These are phyloP conservation scores for Rehmannia glutinosa DNA, from an alignment of 257 asterid species.

Conservation along the genomic window DNA sequence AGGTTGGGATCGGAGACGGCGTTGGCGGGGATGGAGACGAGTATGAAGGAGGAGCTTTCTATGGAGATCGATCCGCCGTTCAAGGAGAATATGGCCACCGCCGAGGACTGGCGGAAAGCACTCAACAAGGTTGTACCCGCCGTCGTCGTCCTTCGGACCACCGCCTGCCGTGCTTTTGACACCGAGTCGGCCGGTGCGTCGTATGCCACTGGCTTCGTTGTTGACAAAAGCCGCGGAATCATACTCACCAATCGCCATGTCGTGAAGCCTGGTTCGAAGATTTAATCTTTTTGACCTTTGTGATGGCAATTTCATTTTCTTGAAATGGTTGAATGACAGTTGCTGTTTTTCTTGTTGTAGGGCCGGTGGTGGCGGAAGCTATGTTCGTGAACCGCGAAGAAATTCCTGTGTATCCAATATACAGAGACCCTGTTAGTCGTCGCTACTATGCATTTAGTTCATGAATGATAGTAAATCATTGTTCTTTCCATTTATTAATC, in stretches of 20 bases:
- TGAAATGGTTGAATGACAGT: background rate
- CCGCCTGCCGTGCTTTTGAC: conserved; percentile 90
- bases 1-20: conserved; percentile 71
- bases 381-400: conserved; percentile 96
- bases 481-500: background rate
- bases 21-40: conserved; percentile 53
- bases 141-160: conserved; percentile 93
- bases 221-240: conserved; percentile 88
- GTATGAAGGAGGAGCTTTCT: conserved; percentile 71
- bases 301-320: conserved; percentile 6
- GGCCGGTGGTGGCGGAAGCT: conserved; percentile 99
- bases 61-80: conserved; percentile 93
- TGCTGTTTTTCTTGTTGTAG: conserved; percentile 27
- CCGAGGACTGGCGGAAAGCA: conserved; percentile 92
- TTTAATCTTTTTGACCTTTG: background rate
- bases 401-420: conserved; percentile 80
- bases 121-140: conserved; percentile 89
- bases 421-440: conserved; percentile 90
- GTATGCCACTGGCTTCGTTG: conserved; percentile 89
- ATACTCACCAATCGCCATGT: conserved; percentile 95
- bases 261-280: conserved; percentile 72
- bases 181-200: conserved; percentile 94
- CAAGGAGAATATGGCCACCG: conserved; percentile 65
- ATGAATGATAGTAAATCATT: background rate
- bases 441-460: conserved; percentile 8